Base-by-base conservation (phyloP, 345 rosid species). In the Lepidium africanum region DNA sequence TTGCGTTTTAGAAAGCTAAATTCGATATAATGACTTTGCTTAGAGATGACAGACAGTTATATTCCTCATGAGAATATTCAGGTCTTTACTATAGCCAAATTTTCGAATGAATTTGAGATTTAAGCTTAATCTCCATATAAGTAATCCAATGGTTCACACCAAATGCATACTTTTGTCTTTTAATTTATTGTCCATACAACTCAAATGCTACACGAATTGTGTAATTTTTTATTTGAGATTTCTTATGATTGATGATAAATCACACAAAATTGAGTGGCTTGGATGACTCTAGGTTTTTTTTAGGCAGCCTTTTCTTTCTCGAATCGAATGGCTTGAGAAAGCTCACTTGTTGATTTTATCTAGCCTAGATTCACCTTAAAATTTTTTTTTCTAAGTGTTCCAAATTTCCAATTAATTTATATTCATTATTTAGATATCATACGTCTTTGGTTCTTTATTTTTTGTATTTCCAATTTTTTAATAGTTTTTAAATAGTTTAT, bases 1-100 rank as follows among this genome's bases (percentile, higher is more conserved):
- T 46, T 55, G 19, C 27, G 51, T 35, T 55, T 72, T 64, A 64
- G 70, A 55, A 38, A 4, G 46, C 42, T 46, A 2, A 63, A 46
- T 21, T 56, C 35, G 49, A 63, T 54, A 63, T 54, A 33, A 40
- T 14, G 70, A 65, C 71, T 40, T 64, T 48, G 10, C 11, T 56
- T 30, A 47, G 65, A 64, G 50, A 21, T 56, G 27, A 55, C 10
- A 46, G 27, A 55, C 10, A 46, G 5, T 12, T 46, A 55, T 30
- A 59, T 21, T 21, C 12, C 59, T 33, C 10, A 40, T 10, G 41
- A 60, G 54, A 51, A 41, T 42, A 42, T 61, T 70, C 68, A 21
- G 10, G 36, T 17, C 21, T 50, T 57, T 30, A 2, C 16, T 16
- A 16, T 41, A 50, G 10, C 17, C 9, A 41, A 47, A 10, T 21